Percentiles rank a stretch among this genome's conserved stretches.
Evolutionary conservation across 2,329 filamentous ascomycete genomes (phyloP).

Genomic region (Cadophora sp.): DNA sequence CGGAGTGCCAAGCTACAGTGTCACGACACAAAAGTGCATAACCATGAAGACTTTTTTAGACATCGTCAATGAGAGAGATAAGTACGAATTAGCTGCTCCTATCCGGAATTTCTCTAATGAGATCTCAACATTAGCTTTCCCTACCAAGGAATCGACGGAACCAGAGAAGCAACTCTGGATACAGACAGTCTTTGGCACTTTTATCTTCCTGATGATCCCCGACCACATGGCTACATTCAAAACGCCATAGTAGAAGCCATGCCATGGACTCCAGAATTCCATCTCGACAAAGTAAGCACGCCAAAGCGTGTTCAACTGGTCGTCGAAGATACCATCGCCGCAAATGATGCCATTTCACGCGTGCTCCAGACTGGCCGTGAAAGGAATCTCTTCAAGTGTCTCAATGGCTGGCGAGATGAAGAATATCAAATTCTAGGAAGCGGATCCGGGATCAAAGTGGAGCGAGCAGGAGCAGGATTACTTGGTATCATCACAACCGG

Average conservation of each 20-base stretch:
- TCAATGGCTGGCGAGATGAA: conserved; percentile 20
- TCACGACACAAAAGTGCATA: neutral
- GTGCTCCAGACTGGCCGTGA: conserved; percentile 13
- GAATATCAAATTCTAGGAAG: conserved; percentile 23
- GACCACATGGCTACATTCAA: conserved; percentile 20
- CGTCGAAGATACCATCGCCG: neutral
- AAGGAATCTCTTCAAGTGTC: conserved; percentile 5
- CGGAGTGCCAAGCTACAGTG: neutral
- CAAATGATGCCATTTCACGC: conserved; percentile 10
- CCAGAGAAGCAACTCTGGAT: too few relatives aligned
- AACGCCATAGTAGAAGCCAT: conserved; percentile 20
- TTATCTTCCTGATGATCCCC: conserved; percentile 19
- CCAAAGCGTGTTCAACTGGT: conserved; percentile 19
- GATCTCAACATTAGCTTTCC: conserved; percentile 10
- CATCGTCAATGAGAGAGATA: conserved; percentile 3
- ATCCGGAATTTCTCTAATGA: neutral
- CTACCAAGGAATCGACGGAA: neutral
- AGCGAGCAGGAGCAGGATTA: conserved; percentile 73
- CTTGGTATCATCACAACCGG: conserved; percentile 80
- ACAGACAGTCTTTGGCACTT: conserved; percentile 20
- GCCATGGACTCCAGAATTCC: conserved; percentile 23
- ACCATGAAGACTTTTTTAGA: neutral
- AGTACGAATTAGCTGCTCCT: neutral
- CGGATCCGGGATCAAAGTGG: conserved; percentile 62
- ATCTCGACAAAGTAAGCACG: neutral